A percentile compares a stretch with the other conserved stretches of the same genome.
phyloP scores from a whole-genome alignment of 768 basidiomycete genomes.

The Aureoboletus auriporus region DNA sequence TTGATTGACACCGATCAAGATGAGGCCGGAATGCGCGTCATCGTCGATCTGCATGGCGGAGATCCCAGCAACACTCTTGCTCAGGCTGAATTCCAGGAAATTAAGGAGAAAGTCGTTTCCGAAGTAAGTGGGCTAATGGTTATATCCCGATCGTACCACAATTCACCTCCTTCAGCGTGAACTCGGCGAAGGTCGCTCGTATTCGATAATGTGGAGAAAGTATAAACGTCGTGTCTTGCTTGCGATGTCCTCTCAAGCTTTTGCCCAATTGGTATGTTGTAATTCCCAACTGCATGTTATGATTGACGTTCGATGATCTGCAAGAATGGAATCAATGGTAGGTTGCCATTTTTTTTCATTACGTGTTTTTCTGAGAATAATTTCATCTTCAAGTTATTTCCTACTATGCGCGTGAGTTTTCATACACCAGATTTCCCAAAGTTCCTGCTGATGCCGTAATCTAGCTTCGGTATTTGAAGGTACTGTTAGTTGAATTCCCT shows the following conservation, averaged over 20 bases:
- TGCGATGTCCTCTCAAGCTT: conserved; percentile 94
- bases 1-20: conserved; percentile 86
- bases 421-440: background rate
- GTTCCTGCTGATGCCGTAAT: conserved; percentile 8
- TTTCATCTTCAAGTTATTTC: conserved; percentile 66
- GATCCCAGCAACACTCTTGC: conserved; percentile 65
- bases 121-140: conserved; percentile 44
- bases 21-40: conserved; percentile 76
- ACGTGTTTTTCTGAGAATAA: conserved; percentile 4
- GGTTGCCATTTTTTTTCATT: conserved; percentile 13
- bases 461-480: conserved; percentile 90
- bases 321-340: conserved; percentile 94
- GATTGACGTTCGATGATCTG: conserved; percentile 1
- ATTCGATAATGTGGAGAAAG: conserved; percentile 78
- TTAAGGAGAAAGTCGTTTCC: conserved; percentile 72
- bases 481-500: conserved; percentile 26
- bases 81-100: conserved; percentile 83
- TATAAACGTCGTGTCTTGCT: conserved; percentile 87
- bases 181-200: conserved; percentile 71
- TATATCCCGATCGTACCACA: background rate
- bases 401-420: conserved; percentile 81
- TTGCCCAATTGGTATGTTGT: conserved; percentile 81
- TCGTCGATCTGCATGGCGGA: conserved; percentile 87
- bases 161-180: conserved; percentile 50
- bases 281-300: background rate